These are phyloP conservation scores for Tolypocladium sp. DNA, from an alignment of 2,329 filamentous ascomycete genomes.

Conservation along the genomic window DNA sequence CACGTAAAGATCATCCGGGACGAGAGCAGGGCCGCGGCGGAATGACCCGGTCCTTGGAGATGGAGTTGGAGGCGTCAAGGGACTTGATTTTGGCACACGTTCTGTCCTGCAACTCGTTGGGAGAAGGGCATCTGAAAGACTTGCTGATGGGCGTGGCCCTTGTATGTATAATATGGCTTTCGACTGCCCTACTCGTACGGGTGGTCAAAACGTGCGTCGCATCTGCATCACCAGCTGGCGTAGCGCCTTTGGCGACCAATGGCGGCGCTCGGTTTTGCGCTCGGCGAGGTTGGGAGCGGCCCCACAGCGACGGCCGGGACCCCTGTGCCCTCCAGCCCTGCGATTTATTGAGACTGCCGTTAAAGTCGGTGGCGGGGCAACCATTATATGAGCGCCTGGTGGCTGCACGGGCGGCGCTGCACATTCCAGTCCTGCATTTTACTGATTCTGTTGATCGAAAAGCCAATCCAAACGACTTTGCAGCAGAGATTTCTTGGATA, in stretches of 20 bases:
- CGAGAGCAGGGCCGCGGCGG: slow-evolving; percentile 14
- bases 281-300: not conserved
- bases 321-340: slow-evolving; percentile 20
- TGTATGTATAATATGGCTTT: not conserved
- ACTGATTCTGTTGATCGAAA: not conserved
- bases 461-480: not conserved
- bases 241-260: too few species aligned
- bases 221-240: not conserved
- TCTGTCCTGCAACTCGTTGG: too few species aligned
- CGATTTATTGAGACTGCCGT: slow-evolving; percentile 19
- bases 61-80: not conserved
- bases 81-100: not conserved
- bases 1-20: slow-evolving; percentile 45
- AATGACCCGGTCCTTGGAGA: slow-evolving; percentile 2
- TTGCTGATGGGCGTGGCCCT: not conserved
- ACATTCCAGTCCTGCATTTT: slow-evolving; percentile 6
- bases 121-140: too few species aligned
- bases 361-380: slow-evolving; percentile 39
- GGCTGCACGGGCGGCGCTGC: slow-evolving; percentile 1
- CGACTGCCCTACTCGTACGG: too few species aligned
- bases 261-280: not conserved
- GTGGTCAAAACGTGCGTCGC: not conserved
- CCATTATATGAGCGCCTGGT: slow-evolving; percentile 24
- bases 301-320: not conserved
- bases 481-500: not conserved